Percentiles rank a stretch among this genome's conserved stretches.
phyloP scores from a whole-genome alignment of 75 land plant genomes.

The Pinus taeda region DNA sequence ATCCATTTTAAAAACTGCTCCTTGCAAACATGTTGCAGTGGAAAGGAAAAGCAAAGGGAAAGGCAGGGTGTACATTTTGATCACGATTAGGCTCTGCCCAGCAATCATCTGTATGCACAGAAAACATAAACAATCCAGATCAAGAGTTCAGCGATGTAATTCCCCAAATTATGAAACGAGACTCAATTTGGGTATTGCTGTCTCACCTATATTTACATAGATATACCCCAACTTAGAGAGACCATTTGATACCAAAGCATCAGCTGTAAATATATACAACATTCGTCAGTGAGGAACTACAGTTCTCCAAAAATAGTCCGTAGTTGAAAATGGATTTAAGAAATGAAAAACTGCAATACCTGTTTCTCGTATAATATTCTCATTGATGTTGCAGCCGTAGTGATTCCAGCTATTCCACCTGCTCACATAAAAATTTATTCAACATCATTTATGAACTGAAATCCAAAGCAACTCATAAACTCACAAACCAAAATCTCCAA shows the following conservation, averaged over 20 bases:
- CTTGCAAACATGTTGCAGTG: too few species aligned
- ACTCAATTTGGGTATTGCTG: not conserved
- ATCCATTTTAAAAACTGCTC: too few species aligned
- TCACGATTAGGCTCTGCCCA: slow-evolving; percentile 49
- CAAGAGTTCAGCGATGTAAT: not conserved
- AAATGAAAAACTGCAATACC: slow-evolving; percentile 25
- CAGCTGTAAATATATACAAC: slow-evolving; percentile 43
- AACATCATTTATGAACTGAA: not conserved
- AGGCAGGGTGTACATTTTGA: slow-evolving; percentile 12
- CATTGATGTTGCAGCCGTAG: slow-evolving; percentile 60
- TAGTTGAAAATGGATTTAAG: not conserved
- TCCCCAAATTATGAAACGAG: not conserved
- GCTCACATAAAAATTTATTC: slow-evolving; percentile 1
- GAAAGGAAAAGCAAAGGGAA: too few species aligned
- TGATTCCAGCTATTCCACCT: slow-evolving; percentile 98
- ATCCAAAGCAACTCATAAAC: not conserved
- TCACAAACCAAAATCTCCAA: not conserved
- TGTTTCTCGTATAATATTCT: slow-evolving; percentile 58
- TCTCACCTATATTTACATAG: slow-evolving; percentile 74
- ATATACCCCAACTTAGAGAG: slow-evolving; percentile 67
- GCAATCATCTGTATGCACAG: slow-evolving; percentile 43
- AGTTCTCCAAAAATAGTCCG: not conserved
- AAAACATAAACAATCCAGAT: not conserved
- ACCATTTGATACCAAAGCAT: slow-evolving; percentile 81
- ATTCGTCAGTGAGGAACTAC: not conserved